Evolutionary conservation across 176 grass and related monocot genomes (phyloP).

Genomic region (Oryza coarctata): DNA sequence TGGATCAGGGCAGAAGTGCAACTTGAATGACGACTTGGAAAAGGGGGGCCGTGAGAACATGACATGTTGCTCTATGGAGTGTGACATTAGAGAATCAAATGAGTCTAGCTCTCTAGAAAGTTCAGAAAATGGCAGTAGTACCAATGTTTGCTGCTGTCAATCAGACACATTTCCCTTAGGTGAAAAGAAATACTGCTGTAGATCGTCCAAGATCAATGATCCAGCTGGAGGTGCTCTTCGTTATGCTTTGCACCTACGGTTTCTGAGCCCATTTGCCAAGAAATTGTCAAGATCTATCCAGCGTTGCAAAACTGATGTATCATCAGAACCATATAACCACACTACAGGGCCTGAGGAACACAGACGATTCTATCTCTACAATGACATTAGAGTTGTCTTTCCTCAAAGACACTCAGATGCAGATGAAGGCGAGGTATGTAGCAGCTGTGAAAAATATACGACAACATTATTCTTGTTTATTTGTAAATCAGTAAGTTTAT

Average conservation of each 20-base stretch:
- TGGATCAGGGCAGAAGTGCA: conserved; percentile 23
- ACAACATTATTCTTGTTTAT: background rate
- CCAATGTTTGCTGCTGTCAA: conserved; percentile 40
- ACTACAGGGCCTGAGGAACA: conserved; percentile 30
- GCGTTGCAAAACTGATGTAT: conserved; percentile 56
- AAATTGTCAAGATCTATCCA: conserved; percentile 64
- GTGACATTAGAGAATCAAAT: conserved; percentile 32
- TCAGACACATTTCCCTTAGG: conserved; percentile 22
- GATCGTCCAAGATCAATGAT: conserved; percentile 63
- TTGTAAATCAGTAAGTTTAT: background rate
- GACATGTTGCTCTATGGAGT: conserved; percentile 34
- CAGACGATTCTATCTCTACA: conserved; percentile 87
- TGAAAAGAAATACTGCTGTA: conserved; percentile 43
- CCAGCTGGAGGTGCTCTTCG: conserved; percentile 65
- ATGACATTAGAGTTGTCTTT: conserved; percentile 95
- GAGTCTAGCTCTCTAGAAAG: conserved; percentile 3
- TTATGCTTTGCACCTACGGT: conserved; percentile 93
- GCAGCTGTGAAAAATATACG: background rate
- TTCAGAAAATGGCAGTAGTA: conserved; percentile 28
- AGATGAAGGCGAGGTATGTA: conserved; percentile 89
- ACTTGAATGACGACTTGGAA: conserved; percentile 13
- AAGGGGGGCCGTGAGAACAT: conserved; percentile 9
- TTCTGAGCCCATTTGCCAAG: conserved; percentile 67
- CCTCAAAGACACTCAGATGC: conserved; percentile 91
- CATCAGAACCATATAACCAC: conserved; percentile 32